A percentile compares a stretch with the other conserved stretches of the same genome.
Conservation (phyloP, 129 eudicot species). For the Flaveria linearis region DNA sequence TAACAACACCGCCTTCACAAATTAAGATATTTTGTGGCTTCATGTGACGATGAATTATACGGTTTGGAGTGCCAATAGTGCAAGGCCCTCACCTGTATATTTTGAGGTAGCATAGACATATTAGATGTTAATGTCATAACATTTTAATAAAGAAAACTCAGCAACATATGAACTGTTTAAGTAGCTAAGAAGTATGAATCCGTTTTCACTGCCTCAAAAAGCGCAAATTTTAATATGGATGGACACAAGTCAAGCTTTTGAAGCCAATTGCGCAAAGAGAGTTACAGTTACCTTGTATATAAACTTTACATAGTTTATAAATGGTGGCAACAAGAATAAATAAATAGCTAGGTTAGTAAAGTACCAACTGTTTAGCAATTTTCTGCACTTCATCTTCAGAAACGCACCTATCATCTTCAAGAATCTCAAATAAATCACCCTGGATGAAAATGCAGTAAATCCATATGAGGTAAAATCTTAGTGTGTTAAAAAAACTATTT, state of each 20-base stretch:
- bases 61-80: constrained; percentile 90
- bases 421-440: constrained; percentile 95
- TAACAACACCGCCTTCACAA: constrained; percentile 82
- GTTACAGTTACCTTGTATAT: too few species aligned
- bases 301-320: too few species aligned
- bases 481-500: background rate
- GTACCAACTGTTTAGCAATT: constrained; percentile 93
- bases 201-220: background rate
- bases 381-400: constrained; percentile 95
- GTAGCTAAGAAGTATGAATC: background rate
- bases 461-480: background rate
- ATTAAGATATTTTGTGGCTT: constrained; percentile 94
- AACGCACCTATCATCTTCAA: constrained; percentile 90
- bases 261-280: too few species aligned
- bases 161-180: background rate
- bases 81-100: constrained; percentile 82
- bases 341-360: background rate
- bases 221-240: too few species aligned
- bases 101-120: constrained; percentile 14
- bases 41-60: constrained; percentile 96
- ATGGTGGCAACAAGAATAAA: background rate
- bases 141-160: constrained; percentile 10
- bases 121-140: background rate
- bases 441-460: constrained; percentile 25
- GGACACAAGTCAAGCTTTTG: too few species aligned